phyloP scores from a whole-genome alignment of 768 basidiomycete species.

The Pleurotus djamor region DNA sequence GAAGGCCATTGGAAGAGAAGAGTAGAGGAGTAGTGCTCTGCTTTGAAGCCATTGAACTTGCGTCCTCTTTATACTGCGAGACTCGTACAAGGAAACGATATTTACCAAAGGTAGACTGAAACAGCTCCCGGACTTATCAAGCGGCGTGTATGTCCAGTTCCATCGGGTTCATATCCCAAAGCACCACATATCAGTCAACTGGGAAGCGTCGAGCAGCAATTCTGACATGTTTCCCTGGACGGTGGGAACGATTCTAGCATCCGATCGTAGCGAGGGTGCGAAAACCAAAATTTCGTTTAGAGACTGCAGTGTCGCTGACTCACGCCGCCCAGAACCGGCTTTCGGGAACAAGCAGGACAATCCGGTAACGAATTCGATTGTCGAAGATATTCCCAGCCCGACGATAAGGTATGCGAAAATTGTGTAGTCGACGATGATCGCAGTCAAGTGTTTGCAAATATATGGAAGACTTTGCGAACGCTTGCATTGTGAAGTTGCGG shows the following conservation, averaged over 20 bases:
- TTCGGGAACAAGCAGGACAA: neutral
- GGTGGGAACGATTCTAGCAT: neutral
- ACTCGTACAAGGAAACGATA: too few relatives aligned
- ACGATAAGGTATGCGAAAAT: neutral
- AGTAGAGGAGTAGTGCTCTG: neutral
- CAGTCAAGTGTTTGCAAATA: too few relatives aligned
- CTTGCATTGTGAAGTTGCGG: too few relatives aligned
- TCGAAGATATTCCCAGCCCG: neutral
- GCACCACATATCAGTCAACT: neutral
- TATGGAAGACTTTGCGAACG: too few relatives aligned
- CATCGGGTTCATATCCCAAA: neutral
- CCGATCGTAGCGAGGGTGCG: neutral
- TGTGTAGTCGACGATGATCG: too few relatives aligned
- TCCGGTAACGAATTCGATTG: too few relatives aligned
- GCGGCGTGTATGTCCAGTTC: neutral
- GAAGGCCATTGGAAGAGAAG: neutral
- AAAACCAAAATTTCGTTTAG: neutral
- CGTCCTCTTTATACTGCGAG: neutral
- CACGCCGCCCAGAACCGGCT: neutral
- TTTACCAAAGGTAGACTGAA: neutral
- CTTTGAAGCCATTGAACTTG: neutral
- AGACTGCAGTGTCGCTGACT: neutral
- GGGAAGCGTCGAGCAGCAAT: neutral
- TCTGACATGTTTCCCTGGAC: neutral
- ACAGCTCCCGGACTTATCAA: neutral